Conservation (phyloP, 331 rosid genomes). For the Spiraea crenata region DNA sequence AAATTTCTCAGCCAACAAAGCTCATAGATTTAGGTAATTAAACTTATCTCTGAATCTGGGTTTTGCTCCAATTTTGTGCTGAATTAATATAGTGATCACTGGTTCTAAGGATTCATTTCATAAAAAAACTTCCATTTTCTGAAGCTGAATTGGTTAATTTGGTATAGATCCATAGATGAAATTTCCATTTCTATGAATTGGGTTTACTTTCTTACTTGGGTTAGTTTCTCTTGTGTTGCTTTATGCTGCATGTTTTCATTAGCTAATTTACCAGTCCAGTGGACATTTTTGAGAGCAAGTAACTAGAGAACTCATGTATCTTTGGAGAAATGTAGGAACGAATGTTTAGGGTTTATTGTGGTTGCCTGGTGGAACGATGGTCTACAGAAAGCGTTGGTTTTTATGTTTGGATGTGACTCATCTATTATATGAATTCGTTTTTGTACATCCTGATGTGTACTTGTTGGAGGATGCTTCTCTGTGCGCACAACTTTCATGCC, state of each 20-base stretch:
- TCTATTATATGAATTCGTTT: background rate
- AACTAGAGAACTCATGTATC: background rate
- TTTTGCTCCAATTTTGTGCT: background rate
- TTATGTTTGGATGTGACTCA: background rate
- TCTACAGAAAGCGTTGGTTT: background rate
- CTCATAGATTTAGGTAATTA: conserved; percentile 11
- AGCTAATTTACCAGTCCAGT: conserved; percentile 5
- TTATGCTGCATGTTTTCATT: background rate
- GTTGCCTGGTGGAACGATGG: conserved; percentile 9
- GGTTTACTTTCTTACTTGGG: background rate
- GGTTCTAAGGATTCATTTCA: conserved; percentile 20
- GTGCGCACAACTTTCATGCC: background rate
- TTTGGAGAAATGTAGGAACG: background rate
- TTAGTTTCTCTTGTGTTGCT: background rate
- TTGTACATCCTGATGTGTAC: background rate
- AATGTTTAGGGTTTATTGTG: conserved; percentile 2
- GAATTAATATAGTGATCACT: background rate
- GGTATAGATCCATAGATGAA: conserved; percentile 18
- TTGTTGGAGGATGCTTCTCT: background rate
- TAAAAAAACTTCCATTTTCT: background rate
- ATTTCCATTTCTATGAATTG: background rate
- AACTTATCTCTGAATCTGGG: conserved; percentile 12
- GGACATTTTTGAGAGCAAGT: background rate
- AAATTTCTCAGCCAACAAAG: conserved; percentile 24
- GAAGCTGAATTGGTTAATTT: background rate